Conservation (phyloP, 805 yeast species). For the Kregervanrija pseudodelftensis region DNA sequence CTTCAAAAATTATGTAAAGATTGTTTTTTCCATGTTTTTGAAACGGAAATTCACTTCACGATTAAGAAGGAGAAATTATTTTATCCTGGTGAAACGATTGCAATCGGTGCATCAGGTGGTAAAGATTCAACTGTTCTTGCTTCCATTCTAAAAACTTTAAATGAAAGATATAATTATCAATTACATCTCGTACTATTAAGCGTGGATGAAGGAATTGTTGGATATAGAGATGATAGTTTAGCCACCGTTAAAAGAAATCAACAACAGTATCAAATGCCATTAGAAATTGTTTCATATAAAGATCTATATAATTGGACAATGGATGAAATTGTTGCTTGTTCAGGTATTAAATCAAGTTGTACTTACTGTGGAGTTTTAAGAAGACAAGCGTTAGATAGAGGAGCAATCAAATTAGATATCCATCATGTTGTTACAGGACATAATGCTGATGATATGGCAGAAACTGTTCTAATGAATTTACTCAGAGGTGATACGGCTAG, state of each 20-base stretch:
- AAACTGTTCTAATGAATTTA: slow-evolving; percentile 91
- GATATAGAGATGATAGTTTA: slow-evolving; percentile 93
- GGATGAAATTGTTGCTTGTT: slow-evolving; percentile 95
- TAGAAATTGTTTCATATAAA: slow-evolving; percentile 59
- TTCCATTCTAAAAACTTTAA: slow-evolving; percentile 73
- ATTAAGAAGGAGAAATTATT: slow-evolving; percentile 66
- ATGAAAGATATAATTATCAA: slow-evolving; percentile 84
- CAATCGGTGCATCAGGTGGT: slow-evolving; percentile 99
- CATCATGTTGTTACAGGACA: slow-evolving; percentile 96
- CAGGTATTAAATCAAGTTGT: slow-evolving; percentile 90
- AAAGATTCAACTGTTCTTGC: slow-evolving; percentile 97
- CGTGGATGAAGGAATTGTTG: slow-evolving; percentile 95
- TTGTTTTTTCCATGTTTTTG: slow-evolving; percentile 87
- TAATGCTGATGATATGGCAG: slow-evolving; percentile 99
- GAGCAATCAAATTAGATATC: slow-evolving; percentile 80
- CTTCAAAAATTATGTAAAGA: slow-evolving; percentile 82
- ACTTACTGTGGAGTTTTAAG: slow-evolving; percentile 97
- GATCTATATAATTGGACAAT: slow-evolving; percentile 95
- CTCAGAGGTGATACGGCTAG: slow-evolving; percentile 95
- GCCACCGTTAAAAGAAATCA: slow-evolving; percentile 96
- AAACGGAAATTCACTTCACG: slow-evolving; percentile 91
- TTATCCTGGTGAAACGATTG: slow-evolving; percentile 75
- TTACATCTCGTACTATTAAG: slow-evolving; percentile 76
- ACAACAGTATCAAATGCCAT: slow-evolving; percentile 46
- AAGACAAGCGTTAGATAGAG: slow-evolving; percentile 94